These are phyloP conservation scores for Globisporangium alternatum DNA, from an alignment of 352 stramenopile species.

Conservation along the genomic window DNA sequence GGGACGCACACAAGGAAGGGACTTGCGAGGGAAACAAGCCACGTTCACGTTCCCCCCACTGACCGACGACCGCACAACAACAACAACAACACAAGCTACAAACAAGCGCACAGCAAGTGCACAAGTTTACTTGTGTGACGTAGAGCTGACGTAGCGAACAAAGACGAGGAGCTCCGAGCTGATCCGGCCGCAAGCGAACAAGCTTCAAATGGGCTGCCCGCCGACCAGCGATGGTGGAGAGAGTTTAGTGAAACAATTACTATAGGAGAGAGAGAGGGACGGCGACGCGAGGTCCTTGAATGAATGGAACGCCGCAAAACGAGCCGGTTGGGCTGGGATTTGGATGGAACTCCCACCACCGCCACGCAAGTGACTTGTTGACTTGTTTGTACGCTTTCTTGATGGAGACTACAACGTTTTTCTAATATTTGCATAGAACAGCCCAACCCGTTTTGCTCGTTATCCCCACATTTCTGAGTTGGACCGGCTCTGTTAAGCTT, in stretches of 20 bases:
- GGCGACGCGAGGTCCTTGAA: slow-evolving; percentile 1
- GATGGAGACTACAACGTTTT: too few species aligned
- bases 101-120: background rate
- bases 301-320: slow-evolving; percentile 5
- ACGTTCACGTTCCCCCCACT: background rate
- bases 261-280: background rate
- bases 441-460: too few species aligned
- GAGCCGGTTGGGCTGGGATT: too few species aligned
- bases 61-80: background rate
- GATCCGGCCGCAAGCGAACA: background rate
- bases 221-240: background rate
- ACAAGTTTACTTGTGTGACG: background rate
- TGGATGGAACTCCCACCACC: too few species aligned
- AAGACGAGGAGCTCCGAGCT: background rate
- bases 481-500: too few species aligned
- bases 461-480: too few species aligned
- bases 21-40: background rate
- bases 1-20: background rate
- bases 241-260: background rate
- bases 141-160: background rate
- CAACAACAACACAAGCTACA: background rate
- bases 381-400: too few species aligned
- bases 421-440: too few species aligned
- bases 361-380: too few species aligned
- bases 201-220: background rate